Evolutionary conservation across 164 flowering plant species (phyloP), one percentile per base, ranked within the genome.

Genomic region (Umbilicus rupestris): DNA sequence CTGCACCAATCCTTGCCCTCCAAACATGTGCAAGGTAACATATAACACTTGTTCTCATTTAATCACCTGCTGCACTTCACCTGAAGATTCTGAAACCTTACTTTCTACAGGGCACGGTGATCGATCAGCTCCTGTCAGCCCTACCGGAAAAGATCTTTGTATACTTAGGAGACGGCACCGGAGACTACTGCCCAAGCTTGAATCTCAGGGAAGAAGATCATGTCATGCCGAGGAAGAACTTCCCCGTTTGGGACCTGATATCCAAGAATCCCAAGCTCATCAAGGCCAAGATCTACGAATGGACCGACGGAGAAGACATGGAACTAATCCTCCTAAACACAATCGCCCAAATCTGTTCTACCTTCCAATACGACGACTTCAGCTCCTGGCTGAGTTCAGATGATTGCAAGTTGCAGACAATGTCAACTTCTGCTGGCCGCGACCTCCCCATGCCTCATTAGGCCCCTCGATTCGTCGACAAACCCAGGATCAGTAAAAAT

Each of bases 11-110:
- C 76, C 71, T 55, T 92, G 98, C 79, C 96, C 98, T 68, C 92
- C 95, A 20, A 92, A 92, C 79, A 84, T 89, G 98, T 92, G 98
- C 90, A 92, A 91, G 94, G 96, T 88, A 50, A 52, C 30, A 8
- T n/a, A 22, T 47, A 22, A 46, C 7, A 19, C 50, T 17, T 39
- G 44, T 39, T 9, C 44, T 39, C 12, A 39, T 14, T 8, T 8
- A 39, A 8, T 39, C 0, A 46, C n/a, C 1, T 16, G 20, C n/a
- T 46, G 4, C 49, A 12, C 50, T 16, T 46, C 20, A 46, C 4
- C 17, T 46, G 20, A 35, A 35, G 37, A 35, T 35, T 35, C 37
- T 35, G 37, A 35, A 35, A 35, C 4, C 37, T 35, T 44, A 47
- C 5, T 47, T n/a, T 47, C 52, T 28, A 65, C 44, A 75, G 78